A percentile compares a stretch with the other conserved stretches of the same genome.
These are phyloP conservation scores for Austroboletus eburneus DNA, from an alignment of 768 basidiomycete genomes.

Conservation along the genomic window DNA sequence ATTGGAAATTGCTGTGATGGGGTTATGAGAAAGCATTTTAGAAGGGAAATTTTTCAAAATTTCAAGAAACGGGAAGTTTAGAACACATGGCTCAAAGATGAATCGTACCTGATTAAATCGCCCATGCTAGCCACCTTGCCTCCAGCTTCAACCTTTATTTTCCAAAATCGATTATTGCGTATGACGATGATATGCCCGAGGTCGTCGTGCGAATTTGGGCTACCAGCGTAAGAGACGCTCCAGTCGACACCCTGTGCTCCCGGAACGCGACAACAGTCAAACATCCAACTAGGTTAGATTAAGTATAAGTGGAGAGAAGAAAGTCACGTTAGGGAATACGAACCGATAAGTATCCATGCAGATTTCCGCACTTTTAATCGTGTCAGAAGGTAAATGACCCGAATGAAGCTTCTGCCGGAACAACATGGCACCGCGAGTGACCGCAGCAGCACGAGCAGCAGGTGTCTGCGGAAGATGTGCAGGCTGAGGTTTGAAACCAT, in stretches of 20 bases:
- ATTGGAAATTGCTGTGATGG: constrained; percentile 58
- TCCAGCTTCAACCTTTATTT: constrained; percentile 55
- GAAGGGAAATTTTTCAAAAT: neutral
- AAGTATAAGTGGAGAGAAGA: neutral
- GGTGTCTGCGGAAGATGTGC: constrained; percentile 53
- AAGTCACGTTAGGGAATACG: constrained; percentile 4
- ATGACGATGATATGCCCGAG: constrained; percentile 81
- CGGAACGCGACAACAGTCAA: constrained; percentile 82
- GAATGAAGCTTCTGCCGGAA: constrained; percentile 68
- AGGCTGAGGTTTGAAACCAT: constrained; percentile 73
- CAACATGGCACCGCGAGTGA: constrained; percentile 67
- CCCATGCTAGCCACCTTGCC: constrained; percentile 57
- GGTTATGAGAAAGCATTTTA: constrained; percentile 3
- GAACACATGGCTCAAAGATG: neutral
- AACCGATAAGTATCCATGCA: constrained; percentile 89
- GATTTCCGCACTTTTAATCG: constrained; percentile 61
- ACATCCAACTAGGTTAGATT: constrained; percentile 69
- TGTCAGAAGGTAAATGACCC: constrained; percentile 62
- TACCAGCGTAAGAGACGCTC: constrained; percentile 65
- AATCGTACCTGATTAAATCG: constrained; percentile 59
- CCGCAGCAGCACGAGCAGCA: constrained; percentile 63
- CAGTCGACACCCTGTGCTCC: constrained; percentile 73
- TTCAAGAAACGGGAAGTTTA: neutral
- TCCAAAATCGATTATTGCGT: constrained; percentile 84
- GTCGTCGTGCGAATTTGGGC: constrained; percentile 27